These are phyloP conservation scores for Juncus inflexus DNA, from an alignment of 176 grass and related monocot species.

Conservation along the genomic window DNA sequence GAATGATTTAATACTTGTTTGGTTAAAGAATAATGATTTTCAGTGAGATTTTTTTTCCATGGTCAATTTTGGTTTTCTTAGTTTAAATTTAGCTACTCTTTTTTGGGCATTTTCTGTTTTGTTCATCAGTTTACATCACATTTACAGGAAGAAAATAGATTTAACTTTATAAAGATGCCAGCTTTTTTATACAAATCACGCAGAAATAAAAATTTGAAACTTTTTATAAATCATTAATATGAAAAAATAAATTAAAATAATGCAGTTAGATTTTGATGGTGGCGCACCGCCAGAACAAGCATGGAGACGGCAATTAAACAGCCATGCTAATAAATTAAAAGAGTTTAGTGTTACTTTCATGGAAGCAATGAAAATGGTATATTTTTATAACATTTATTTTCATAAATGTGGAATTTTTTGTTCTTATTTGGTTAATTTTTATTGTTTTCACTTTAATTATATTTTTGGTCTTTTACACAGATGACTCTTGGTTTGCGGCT, in stretches of 20 bases:
- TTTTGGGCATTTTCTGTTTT: not conserved
- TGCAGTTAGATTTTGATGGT: slow-evolving; percentile 89
- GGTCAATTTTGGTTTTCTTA: slow-evolving; percentile 8
- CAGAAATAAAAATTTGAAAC: slow-evolving; percentile 2
- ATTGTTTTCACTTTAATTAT: not conserved
- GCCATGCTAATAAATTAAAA: slow-evolving; percentile 89
- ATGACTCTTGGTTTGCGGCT: slow-evolving; percentile 91
- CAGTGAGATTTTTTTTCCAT: not conserved
- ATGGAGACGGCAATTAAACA: slow-evolving; percentile 86
- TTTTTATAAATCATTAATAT: too few species aligned
- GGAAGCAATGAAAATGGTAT: slow-evolving; percentile 90
- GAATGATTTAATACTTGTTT: not conserved
- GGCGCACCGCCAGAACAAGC: slow-evolving; percentile 79
- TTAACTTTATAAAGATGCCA: slow-evolving; percentile 1
- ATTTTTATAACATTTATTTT: slow-evolving; percentile 4
- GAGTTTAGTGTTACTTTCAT: slow-evolving; percentile 92
- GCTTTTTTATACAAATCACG: too few species aligned
- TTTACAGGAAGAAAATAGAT: not conserved
- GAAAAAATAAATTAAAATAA: not conserved
- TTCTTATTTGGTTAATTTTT: not conserved
- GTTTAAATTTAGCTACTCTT: not conserved
- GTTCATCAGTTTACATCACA: not conserved
- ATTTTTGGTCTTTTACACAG: slow-evolving; percentile 29
- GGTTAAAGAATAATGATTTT: not conserved
- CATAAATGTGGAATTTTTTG: not conserved